These are phyloP conservation scores for Diddensiella santjacobensis DNA, from an alignment of 805 yeast species.

Conservation along the genomic window DNA sequence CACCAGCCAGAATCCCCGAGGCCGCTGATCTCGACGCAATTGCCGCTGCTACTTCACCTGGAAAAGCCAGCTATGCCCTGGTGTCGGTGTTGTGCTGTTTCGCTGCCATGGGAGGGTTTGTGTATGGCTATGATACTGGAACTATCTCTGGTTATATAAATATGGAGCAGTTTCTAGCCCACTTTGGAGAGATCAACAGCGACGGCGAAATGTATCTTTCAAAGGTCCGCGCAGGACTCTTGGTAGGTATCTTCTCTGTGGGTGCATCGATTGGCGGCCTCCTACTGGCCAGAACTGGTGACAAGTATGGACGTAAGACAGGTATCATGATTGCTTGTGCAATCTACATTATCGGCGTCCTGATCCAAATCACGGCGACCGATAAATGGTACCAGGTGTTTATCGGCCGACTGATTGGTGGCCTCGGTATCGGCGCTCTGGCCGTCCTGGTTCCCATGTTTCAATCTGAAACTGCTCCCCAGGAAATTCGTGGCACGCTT, in stretches of 20 bases:
- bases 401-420: conserved; percentile 68
- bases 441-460: conserved; percentile 75
- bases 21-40: neutral
- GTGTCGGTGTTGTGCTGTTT: conserved; percentile 41
- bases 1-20: neutral
- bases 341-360: conserved; percentile 51
- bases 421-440: conserved; percentile 73
- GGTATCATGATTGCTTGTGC: conserved; percentile 40
- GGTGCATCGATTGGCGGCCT: conserved; percentile 72
- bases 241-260: conserved; percentile 66
- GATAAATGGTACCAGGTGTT: conserved; percentile 43
- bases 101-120: conserved; percentile 55
- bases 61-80: conserved; percentile 11
- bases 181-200: conserved; percentile 42
- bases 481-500: conserved; percentile 72
- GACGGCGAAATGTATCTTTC: conserved; percentile 40
- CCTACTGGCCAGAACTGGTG: conserved; percentile 51
- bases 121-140: conserved; percentile 94
- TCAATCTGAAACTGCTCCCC: conserved; percentile 76
- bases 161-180: conserved; percentile 47
- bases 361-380: conserved; percentile 46
- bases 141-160: conserved; percentile 63
- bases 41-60: neutral
- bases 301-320: conserved; percentile 44
- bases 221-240: conserved; percentile 53